These are phyloP conservation scores for Fusarium sarcochroum DNA, from an alignment of 2,329 filamentous ascomycete genomes.

Conservation along the genomic window DNA sequence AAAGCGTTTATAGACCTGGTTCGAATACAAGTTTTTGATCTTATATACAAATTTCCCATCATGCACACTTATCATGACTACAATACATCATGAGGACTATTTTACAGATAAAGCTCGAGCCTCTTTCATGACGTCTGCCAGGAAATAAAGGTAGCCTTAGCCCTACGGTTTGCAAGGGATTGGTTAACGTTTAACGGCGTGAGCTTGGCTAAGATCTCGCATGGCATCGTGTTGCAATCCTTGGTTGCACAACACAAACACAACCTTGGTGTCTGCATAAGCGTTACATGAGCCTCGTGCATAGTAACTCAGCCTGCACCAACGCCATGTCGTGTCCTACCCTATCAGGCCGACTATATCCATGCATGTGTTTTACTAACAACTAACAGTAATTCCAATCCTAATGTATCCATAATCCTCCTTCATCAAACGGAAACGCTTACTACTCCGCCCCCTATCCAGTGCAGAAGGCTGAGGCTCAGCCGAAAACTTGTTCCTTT, in stretches of 20 bases:
- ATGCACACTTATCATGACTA: neutral
- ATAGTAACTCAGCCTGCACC: neutral
- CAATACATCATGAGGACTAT: neutral
- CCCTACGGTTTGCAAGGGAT: slow-evolving; percentile 13
- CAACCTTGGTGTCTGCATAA: slow-evolving; percentile 4
- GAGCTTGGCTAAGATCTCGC: slow-evolving; percentile 19
- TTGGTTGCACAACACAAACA: slow-evolving; percentile 14
- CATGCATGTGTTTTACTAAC: neutral
- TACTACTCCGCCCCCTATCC: slow-evolving; percentile 11
- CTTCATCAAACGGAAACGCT: slow-evolving; percentile 10
- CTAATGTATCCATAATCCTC: neutral
- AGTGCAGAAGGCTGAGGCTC: neutral
- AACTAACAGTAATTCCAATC: slow-evolving; percentile 1
- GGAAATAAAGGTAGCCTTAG: slow-evolving; percentile 1
- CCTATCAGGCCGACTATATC: neutral
- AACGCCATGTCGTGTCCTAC: neutral
- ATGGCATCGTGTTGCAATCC: neutral
- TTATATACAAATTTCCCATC: neutral
- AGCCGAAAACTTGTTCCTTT: slow-evolving; percentile 3
- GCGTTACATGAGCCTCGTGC: slow-evolving; percentile 15
- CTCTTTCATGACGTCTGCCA: slow-evolving; percentile 22
- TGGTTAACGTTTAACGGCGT: slow-evolving; percentile 18
- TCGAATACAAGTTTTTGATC: slow-evolving; percentile 20
- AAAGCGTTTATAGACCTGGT: slow-evolving; percentile 43
- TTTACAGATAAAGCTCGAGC: slow-evolving; percentile 10